phyloP scores from a whole-genome alignment of 2,329 filamentous ascomycete genomes.

The Dactylellina cionopaga region DNA sequence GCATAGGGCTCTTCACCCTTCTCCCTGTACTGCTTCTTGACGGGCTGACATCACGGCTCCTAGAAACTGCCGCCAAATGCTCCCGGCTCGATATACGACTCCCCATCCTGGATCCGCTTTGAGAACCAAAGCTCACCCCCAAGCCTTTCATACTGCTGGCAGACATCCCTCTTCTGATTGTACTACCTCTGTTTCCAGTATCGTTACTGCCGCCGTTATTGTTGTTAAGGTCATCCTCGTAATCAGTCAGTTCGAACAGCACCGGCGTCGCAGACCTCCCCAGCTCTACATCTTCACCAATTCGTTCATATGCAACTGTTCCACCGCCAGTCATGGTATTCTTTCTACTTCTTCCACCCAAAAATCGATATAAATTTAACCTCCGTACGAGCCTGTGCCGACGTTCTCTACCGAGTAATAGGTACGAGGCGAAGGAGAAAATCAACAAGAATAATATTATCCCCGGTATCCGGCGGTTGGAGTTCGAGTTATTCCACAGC shows the following conservation, averaged over 20 bases:
- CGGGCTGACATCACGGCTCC: constrained; percentile 49
- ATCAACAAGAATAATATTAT: constrained; percentile 72
- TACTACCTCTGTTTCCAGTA: constrained; percentile 12
- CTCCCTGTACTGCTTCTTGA: constrained; percentile 40
- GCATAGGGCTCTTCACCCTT: constrained; percentile 50
- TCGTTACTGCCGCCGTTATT: constrained; percentile 11
- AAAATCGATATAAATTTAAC: constrained; percentile 28
- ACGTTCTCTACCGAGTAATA: constrained; percentile 82
- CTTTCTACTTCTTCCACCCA: constrained; percentile 27
- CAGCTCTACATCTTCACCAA: constrained; percentile 36
- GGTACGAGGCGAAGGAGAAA: constrained; percentile 75
- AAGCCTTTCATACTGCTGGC: constrained; percentile 22
- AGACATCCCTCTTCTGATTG: constrained; percentile 25
- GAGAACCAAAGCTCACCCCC: constrained; percentile 21
- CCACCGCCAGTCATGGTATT: neutral
- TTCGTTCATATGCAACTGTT: constrained; percentile 24
- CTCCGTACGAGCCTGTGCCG: constrained; percentile 62
- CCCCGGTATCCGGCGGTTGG: constrained; percentile 67
- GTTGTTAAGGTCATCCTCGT: constrained; percentile 26
- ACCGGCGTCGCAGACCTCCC: constrained; percentile 10
- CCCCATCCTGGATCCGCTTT: constrained; percentile 39
- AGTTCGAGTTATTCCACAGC: constrained; percentile 57
- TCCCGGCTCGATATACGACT: constrained; percentile 46
- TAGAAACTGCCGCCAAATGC: constrained; percentile 36
- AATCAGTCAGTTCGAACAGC: constrained; percentile 38